Conservation (phyloP, 2,329 filamentous ascomycete genomes). For the Emmonsia crescens region DNA sequence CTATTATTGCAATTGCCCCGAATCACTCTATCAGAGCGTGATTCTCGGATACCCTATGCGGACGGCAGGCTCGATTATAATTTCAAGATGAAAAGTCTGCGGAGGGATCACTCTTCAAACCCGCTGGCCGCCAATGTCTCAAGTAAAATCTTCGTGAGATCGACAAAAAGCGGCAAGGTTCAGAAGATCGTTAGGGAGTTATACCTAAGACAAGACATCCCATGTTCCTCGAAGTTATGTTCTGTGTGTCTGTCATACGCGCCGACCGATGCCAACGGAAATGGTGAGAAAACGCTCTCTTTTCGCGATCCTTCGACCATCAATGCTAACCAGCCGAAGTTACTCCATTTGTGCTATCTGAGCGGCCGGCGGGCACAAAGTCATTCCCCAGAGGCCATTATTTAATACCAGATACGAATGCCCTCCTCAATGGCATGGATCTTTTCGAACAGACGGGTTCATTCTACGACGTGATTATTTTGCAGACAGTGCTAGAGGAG, state of each 20-base stretch:
- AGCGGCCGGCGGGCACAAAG: slow-evolving; percentile 74
- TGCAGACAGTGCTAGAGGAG: slow-evolving; percentile 95
- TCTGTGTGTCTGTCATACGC: slow-evolving; percentile 60
- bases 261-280: slow-evolving; percentile 66
- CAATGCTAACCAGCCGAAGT: slow-evolving; percentile 37
- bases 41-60: neutral
- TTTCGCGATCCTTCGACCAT: neutral
- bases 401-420: slow-evolving; percentile 91
- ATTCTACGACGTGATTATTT: slow-evolving; percentile 92
- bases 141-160: slow-evolving; percentile 91
- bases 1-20: neutral
- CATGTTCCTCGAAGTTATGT: slow-evolving; percentile 89
- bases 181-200: slow-evolving; percentile 97
- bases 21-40: neutral
- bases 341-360: slow-evolving; percentile 75
- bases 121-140: slow-evolving; percentile 62
- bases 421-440: slow-evolving; percentile 90
- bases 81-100: slow-evolving; percentile 51
- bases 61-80: neutral
- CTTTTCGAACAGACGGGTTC: slow-evolving; percentile 84
- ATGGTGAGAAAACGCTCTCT: slow-evolving; percentile 43
- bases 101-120: slow-evolving; percentile 44
- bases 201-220: slow-evolving; percentile 92
- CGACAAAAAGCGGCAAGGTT: slow-evolving; percentile 90
- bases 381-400: slow-evolving; percentile 82